Evolutionary conservation across 768 basidiomycete species (phyloP), one percentile per base, ranked within the genome.

Genomic region (Tricholoma flavovirens): DNA sequence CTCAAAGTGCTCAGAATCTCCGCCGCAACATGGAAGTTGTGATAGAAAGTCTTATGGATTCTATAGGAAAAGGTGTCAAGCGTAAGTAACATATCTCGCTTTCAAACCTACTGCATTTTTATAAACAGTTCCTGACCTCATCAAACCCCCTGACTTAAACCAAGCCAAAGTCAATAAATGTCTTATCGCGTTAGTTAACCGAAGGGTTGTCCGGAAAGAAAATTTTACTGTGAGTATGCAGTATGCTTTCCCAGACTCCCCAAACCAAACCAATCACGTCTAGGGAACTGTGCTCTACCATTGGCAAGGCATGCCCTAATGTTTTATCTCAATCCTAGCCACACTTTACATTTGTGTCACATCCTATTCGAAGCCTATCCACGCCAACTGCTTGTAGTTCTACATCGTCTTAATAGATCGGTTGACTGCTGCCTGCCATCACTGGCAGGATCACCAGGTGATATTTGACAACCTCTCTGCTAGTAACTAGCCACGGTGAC

Each of bases 91-190:
- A 32, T 46, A 19, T 22, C 12, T 32, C 7, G 15, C n/a, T 14
- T 10, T 35, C 40, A 33, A 15, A 53, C 40, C 17, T 53, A 30
- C 49, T 42, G 5, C 51, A 19, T 15, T 35, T 9, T 24, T 29
- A 19, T 36, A 19, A 22, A 14, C 63, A 96, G 93, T 95, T 21
- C 71, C 80, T 29, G 89, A 92, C 55, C 77, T 95, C 54, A 80
- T 94, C 62, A 78, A 77, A 40, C 84, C 84, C 2, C 90, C 92
- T 0, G 90, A 93, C 59, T 79, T 96, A 35, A 90, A 86, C 52
- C 93, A 96, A 73, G 88, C 93, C 7, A 80, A 90, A 42, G 94
- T 93, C 40, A 96, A 97, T 70, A 95, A 93, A 68, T 96, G 93
- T 62, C 77, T 98, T 35, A 93, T 98, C 52, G 91, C 93, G 1